phyloP scores from a whole-genome alignment of 1,139 yeast genomes.

The Entelexis sorbosivorans region DNA sequence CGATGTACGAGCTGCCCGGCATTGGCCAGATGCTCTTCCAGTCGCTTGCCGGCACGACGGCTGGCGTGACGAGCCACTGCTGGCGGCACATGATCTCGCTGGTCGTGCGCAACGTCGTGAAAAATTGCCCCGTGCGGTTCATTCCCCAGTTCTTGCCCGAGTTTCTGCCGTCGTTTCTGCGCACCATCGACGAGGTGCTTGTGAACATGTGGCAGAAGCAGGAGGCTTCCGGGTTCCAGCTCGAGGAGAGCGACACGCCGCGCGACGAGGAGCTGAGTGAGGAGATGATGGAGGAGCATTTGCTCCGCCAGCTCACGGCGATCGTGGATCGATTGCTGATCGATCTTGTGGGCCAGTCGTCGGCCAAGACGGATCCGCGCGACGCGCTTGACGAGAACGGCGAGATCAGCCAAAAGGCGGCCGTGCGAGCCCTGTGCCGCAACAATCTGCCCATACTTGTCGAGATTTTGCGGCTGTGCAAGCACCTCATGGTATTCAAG shows the following conservation, averaged over 20 bases:
- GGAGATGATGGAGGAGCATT: slow-evolving; percentile 96
- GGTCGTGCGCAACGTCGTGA: slow-evolving; percentile 73
- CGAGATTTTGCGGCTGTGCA: slow-evolving; percentile 63
- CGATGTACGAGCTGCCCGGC: slow-evolving; percentile 76
- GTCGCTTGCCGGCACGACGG: slow-evolving; percentile 74
- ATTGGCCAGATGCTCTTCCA: slow-evolving; percentile 69
- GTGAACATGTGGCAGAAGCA: slow-evolving; percentile 66
- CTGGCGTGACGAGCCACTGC: slow-evolving; percentile 83
- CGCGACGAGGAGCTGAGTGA: slow-evolving; percentile 75
- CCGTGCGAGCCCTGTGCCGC: slow-evolving; percentile 39
- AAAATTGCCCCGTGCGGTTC: slow-evolving; percentile 70
- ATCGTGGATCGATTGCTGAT: slow-evolving; percentile 82
- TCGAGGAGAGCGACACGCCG: slow-evolving; percentile 38
- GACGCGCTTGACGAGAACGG: slow-evolving; percentile 17
- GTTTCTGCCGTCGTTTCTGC: slow-evolving; percentile 64
- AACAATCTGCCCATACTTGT: slow-evolving; percentile 59
- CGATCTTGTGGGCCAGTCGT: slow-evolving; percentile 73
- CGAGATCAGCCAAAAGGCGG: slow-evolving; percentile 22
- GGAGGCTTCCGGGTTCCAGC: slow-evolving; percentile 56
- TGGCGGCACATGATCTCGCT: slow-evolving; percentile 95
- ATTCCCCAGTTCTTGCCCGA: slow-evolving; percentile 63
- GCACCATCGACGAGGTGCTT: slow-evolving; percentile 60
- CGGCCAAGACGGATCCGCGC: slow-evolving; percentile 28
- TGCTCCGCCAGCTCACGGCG: slow-evolving; percentile 84
- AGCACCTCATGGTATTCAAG: slow-evolving; percentile 67